Evolutionary conservation across 2,329 filamentous ascomycete species (phyloP).

Genomic region (Elsinoe arachidis): DNA sequence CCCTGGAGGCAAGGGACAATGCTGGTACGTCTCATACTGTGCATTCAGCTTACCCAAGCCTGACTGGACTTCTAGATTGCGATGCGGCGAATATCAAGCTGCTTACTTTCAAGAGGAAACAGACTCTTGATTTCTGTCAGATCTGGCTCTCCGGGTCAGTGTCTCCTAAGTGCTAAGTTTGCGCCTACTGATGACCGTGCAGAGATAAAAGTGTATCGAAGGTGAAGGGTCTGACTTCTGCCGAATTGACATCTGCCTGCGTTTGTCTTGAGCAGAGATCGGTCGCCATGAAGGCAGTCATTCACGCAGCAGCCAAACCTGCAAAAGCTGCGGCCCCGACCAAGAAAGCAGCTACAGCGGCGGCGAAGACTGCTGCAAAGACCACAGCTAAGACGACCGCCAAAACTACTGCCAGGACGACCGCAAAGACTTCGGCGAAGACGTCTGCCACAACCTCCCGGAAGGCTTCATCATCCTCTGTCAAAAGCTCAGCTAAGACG

Average conservation of each 20-base stretch:
- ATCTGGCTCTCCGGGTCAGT: not conserved
- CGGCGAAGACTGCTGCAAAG: not conserved
- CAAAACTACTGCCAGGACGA: conserved; percentile 4
- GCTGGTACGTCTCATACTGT: too few relatives aligned
- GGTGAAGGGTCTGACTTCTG: not conserved
- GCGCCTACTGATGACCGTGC: not conserved
- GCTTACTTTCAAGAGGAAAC: not conserved
- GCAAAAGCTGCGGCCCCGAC: not conserved
- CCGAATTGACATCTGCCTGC: conserved; percentile 8
- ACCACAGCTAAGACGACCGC: not conserved
- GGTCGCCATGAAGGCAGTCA: not conserved
- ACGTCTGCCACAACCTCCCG: not conserved
- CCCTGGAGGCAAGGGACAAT: too few relatives aligned
- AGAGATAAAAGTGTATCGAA: not conserved
- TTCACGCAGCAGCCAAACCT: not conserved
- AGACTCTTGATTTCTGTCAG: not conserved
- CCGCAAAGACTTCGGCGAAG: not conserved
- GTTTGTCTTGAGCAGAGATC: not conserved
- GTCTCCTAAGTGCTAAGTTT: not conserved
- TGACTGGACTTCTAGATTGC: not conserved
- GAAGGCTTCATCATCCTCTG: not conserved
- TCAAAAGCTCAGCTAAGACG: not conserved
- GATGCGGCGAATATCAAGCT: not conserved
- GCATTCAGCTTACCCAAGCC: not conserved
- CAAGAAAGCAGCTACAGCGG: not conserved